phyloP scores from a whole-genome alignment of 805 yeast species.

The Yarrowia bubula region DNA sequence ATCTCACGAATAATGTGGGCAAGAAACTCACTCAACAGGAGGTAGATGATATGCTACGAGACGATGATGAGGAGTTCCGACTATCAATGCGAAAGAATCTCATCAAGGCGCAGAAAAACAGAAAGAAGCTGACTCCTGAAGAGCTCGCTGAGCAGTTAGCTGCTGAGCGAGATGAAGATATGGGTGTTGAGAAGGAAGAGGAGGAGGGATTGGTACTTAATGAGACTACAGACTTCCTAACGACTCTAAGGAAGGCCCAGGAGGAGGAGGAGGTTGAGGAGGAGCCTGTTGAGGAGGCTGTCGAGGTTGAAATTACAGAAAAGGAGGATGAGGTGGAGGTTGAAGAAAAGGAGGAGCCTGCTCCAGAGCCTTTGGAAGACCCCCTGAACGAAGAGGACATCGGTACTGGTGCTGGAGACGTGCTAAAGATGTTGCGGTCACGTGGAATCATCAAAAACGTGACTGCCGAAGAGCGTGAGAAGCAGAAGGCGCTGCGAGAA shows the following conservation, averaged over 20 bases:
- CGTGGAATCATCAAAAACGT: slow-evolving; percentile 36
- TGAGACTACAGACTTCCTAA: slow-evolving; percentile 46
- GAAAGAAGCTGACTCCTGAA: slow-evolving; percentile 32
- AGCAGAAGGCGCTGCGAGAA: slow-evolving; percentile 32
- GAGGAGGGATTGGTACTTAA: slow-evolving; percentile 42
- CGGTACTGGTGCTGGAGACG: slow-evolving; percentile 35
- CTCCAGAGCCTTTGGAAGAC: slow-evolving; percentile 1
- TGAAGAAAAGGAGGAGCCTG: background rate
- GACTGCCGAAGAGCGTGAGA: slow-evolving; percentile 32
- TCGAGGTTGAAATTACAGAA: background rate
- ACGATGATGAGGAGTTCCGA: slow-evolving; percentile 44
- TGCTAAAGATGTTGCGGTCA: slow-evolving; percentile 40
- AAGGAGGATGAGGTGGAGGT: background rate
- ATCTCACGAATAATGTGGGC: slow-evolving; percentile 26
- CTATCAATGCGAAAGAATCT: slow-evolving; percentile 35
- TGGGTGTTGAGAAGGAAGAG: slow-evolving; percentile 27
- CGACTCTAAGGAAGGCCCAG: slow-evolving; percentile 29
- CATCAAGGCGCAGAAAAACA: slow-evolving; percentile 34
- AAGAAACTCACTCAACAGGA: slow-evolving; percentile 36
- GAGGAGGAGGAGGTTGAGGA: slow-evolving; percentile 12
- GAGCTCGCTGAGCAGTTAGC: slow-evolving; percentile 44
- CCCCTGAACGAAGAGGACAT: slow-evolving; percentile 13
- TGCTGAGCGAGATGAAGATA: slow-evolving; percentile 35
- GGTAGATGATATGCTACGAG: slow-evolving; percentile 38
- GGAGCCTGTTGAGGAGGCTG: background rate